phyloP scores from a whole-genome alignment of 257 asterid species.

The Rhazya stricta region DNA sequence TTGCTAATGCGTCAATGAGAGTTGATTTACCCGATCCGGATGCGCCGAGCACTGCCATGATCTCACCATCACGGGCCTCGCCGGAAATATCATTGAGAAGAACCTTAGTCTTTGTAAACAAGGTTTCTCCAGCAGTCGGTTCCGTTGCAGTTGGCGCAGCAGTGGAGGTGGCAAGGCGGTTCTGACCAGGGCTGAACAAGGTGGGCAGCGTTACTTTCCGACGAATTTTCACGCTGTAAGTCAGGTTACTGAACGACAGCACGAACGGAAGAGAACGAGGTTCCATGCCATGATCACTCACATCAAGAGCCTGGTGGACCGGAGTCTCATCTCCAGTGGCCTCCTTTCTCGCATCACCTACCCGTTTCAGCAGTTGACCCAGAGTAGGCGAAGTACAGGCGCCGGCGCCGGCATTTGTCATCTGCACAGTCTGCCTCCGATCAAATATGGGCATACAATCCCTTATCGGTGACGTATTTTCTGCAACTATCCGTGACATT shows the following conservation, averaged over 20 bases:
- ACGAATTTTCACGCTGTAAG: slow-evolving; percentile 39
- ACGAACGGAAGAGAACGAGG: slow-evolving; percentile 48
- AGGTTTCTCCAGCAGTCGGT: slow-evolving; percentile 22
- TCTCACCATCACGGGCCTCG: slow-evolving; percentile 70
- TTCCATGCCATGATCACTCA: slow-evolving; percentile 29
- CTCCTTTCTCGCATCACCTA: slow-evolving; percentile 40
- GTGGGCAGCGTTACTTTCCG: slow-evolving; percentile 22
- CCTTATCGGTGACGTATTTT: slow-evolving; percentile 18
- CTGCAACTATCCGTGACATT: slow-evolving; percentile 33
- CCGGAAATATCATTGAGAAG: slow-evolving; percentile 61
- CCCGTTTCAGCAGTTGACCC: slow-evolving; percentile 34
- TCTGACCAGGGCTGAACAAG: neutral
- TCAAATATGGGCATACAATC: slow-evolving; percentile 23
- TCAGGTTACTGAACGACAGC: slow-evolving; percentile 46
- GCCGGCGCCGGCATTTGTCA: neutral
- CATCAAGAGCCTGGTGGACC: slow-evolving; percentile 58
- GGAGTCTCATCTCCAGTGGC: slow-evolving; percentile 75
- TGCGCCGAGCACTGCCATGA: slow-evolving; percentile 78
- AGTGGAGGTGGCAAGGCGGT: neutral
- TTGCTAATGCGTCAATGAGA: slow-evolving; percentile 63
- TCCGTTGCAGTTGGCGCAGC: neutral
- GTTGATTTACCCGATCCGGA: slow-evolving; percentile 80
- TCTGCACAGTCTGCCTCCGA: slow-evolving; percentile 19
- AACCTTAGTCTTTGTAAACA: slow-evolving; percentile 27
- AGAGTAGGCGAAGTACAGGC: slow-evolving; percentile 29